Percentiles rank a stretch among this genome's conserved stretches.
These are phyloP conservation scores for Thraustotheca clavata DNA, from an alignment of 352 stramenopile genomes.

Conservation along the genomic window DNA sequence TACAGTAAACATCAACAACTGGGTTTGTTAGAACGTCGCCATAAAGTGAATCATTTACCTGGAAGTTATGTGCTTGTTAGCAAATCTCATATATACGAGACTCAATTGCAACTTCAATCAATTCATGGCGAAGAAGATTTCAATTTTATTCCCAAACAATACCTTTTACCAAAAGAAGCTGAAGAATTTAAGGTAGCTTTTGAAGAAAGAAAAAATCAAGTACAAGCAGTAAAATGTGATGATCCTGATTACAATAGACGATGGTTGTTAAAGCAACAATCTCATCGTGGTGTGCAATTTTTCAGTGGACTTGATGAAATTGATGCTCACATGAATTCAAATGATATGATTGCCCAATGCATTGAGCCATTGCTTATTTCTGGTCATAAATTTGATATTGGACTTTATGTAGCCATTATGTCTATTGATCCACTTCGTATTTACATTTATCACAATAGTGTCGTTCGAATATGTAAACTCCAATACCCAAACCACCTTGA, in stretches of 20 bases:
- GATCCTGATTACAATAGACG: slow-evolving; percentile 2
- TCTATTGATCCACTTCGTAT: slow-evolving; percentile 76
- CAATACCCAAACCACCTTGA: slow-evolving; percentile 42
- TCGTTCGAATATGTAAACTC: slow-evolving; percentile 61
- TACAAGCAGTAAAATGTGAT: slow-evolving; percentile 4
- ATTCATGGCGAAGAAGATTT: slow-evolving; percentile 58
- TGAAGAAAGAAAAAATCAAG: slow-evolving; percentile 30
- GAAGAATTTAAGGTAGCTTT: slow-evolving; percentile 40
- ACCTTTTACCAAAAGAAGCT: slow-evolving; percentile 51
- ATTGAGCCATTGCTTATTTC: slow-evolving; percentile 79
- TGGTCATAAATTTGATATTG: slow-evolving; percentile 81
- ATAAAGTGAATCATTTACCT: slow-evolving; percentile 65
- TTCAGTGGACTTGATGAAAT: slow-evolving; percentile 16
- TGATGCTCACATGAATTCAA: slow-evolving; percentile 11
- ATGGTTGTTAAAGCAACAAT: slow-evolving; percentile 10
- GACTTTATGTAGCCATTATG: slow-evolving; percentile 81
- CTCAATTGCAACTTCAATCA: slow-evolving; percentile 26
- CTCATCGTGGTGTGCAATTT: slow-evolving; percentile 11
- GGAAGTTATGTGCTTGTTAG: slow-evolving; percentile 38
- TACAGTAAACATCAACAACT: background rate
- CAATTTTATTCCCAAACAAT: slow-evolving; percentile 49
- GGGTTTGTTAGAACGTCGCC: background rate
- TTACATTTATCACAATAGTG: slow-evolving; percentile 69
- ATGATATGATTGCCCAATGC: slow-evolving; percentile 48
- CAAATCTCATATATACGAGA: slow-evolving; percentile 36